These are phyloP conservation scores for Jatropha curcas DNA, from an alignment of 345 rosid genomes.

Conservation along the genomic window DNA sequence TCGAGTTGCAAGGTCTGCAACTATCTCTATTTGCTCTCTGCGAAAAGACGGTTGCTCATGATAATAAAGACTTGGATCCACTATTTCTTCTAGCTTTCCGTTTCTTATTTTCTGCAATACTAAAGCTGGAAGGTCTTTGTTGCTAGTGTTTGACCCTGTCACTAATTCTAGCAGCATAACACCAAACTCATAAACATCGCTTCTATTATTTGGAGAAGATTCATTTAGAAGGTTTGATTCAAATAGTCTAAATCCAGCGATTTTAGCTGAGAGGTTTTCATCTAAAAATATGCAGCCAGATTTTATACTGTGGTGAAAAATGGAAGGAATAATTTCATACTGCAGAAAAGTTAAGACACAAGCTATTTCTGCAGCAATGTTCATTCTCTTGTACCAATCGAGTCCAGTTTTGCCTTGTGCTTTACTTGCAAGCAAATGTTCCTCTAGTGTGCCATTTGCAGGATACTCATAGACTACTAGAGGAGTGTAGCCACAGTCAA, in stretches of 20 bases:
- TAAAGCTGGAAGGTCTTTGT: conserved; percentile 37
- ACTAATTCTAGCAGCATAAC: conserved; percentile 66
- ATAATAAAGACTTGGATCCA: conserved; percentile 66
- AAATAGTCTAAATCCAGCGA: conserved; percentile 63
- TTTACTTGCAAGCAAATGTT: conserved; percentile 40
- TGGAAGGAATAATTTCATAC: conserved; percentile 64
- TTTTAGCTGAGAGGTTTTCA: conserved; percentile 52
- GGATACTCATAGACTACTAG: conserved; percentile 70
- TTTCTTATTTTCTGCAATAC: conserved; percentile 53
- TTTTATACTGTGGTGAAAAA: conserved; percentile 55
- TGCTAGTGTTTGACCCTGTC: conserved; percentile 48
- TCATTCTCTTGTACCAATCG: conserved; percentile 70
- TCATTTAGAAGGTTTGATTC: conserved; percentile 22
- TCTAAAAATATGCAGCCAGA: conserved; percentile 59
- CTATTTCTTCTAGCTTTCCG: conserved; percentile 69
- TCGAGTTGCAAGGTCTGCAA: conserved; percentile 74
- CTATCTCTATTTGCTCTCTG: conserved; percentile 63
- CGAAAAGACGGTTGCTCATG: conserved; percentile 53
- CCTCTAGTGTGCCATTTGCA: conserved; percentile 60
- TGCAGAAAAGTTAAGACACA: conserved; percentile 61
- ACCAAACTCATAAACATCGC: conserved; percentile 64
- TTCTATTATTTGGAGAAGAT: conserved; percentile 25
- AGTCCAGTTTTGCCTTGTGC: conserved; percentile 39
- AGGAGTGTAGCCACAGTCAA: conserved; percentile 52
- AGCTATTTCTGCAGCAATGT: conserved; percentile 66